These are phyloP conservation scores for Porpolomopsis calyptriformis DNA, from an alignment of 768 basidiomycete genomes.

Conservation along the genomic window DNA sequence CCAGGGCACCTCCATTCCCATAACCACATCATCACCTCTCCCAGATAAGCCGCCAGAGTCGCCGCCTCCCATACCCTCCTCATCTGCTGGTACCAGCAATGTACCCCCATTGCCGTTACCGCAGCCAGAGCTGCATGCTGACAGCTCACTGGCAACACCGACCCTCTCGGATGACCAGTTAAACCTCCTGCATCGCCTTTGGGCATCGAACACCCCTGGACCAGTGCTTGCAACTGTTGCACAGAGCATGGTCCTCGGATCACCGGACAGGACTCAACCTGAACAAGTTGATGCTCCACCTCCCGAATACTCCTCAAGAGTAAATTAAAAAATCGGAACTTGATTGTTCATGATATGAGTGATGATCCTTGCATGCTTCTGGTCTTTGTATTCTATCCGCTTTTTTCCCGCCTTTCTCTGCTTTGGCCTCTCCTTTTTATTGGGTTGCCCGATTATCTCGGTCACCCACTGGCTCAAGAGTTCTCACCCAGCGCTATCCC, in stretches of 20 bases:
- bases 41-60: not conserved
- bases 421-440: not conserved
- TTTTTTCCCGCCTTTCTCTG: not conserved
- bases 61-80: not conserved
- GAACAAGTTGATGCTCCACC: conserved; percentile 2
- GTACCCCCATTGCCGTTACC: conserved; percentile 3
- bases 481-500: too few relatives aligned
- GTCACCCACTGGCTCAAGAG: too few relatives aligned
- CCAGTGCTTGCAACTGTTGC: conserved; percentile 2
- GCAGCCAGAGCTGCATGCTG: not conserved
- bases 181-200: conserved; percentile 4
- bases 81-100: conserved; percentile 2
- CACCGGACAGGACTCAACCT: not conserved
- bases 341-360: conserved; percentile 1
- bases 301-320: conserved; percentile 2
- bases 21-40: not conserved
- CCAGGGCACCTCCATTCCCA: conserved; percentile 3
- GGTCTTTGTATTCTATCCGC: not conserved
- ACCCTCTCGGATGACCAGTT: conserved; percentile 4
- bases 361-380: conserved; percentile 1
- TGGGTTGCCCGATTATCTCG: too few relatives aligned
- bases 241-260: conserved; percentile 5
- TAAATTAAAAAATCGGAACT: not conserved
- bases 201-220: conserved; percentile 2
- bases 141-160: conserved; percentile 1